Percentiles rank a stretch among this genome's conserved stretches.
Conservation (phyloP, 352 stramenopile species). For the Phytophthora brassicae region DNA sequence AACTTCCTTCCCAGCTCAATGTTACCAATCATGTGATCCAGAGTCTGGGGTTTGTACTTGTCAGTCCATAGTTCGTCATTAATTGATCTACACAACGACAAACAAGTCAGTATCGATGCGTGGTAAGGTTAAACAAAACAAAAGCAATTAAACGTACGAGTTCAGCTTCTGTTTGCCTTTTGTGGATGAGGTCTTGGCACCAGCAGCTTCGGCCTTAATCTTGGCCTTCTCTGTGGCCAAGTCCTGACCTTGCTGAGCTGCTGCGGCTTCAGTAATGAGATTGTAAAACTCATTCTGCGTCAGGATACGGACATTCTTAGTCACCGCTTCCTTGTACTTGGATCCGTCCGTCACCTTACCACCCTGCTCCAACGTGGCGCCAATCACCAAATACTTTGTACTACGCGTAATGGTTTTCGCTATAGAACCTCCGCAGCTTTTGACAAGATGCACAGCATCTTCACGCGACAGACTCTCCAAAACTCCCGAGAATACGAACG, state of each 20-base stretch:
- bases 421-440: constrained; percentile 72
- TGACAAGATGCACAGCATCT: constrained; percentile 75
- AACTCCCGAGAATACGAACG: constrained; percentile 79
- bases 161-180: constrained; percentile 67
- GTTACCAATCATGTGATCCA: constrained; percentile 94
- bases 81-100: constrained; percentile 32
- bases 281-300: constrained; percentile 90
- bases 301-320: constrained; percentile 82
- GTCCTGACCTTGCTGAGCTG: constrained; percentile 63
- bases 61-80: constrained; percentile 93
- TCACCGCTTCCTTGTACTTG: constrained; percentile 92
- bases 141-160: constrained; percentile 29
- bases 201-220: constrained; percentile 48
- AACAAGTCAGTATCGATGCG: neutral
- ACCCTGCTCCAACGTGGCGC: constrained; percentile 65
- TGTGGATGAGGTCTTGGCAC: constrained; percentile 24
- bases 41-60: constrained; percentile 94
- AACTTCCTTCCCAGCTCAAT: constrained; percentile 89
- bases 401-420: constrained; percentile 61
- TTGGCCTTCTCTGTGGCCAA: constrained; percentile 61
- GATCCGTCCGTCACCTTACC: constrained; percentile 47
- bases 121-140: neutral
- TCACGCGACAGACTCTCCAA: constrained; percentile 60
- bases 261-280: constrained; percentile 68
- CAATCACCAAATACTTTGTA: constrained; percentile 81